A percentile compares a stretch with the other conserved stretches of the same genome.
Conservation (phyloP, 2,329 filamentous ascomycete genomes). For the Cryphonectria carpinicola region DNA sequence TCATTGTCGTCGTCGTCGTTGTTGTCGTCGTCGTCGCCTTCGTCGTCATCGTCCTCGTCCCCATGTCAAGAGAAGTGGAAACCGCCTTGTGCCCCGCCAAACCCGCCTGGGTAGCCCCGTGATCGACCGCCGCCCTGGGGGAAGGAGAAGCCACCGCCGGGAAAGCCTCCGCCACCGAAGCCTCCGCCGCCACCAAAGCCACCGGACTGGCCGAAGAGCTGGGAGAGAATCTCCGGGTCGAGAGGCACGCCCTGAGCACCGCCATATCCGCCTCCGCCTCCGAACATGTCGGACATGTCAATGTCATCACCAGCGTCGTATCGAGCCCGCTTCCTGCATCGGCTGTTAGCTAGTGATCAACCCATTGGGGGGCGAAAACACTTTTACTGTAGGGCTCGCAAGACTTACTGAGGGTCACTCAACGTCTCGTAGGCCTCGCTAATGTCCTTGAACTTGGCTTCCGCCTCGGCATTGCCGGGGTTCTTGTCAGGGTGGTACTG, state of each 20-base stretch:
- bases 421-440: constrained; percentile 96
- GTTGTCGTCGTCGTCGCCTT: constrained; percentile 35
- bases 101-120: constrained; percentile 40
- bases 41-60: constrained; percentile 38
- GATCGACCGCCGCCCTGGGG: constrained; percentile 50
- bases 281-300: constrained; percentile 85
- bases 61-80: constrained; percentile 56
- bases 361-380: too few species aligned
- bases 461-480: constrained; percentile 80
- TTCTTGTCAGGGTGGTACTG: constrained; percentile 98
- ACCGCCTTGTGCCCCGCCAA: constrained; percentile 15
- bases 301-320: constrained; percentile 95
- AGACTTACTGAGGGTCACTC: constrained; percentile 87
- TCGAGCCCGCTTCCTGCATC: constrained; percentile 70
- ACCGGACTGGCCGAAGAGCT: constrained; percentile 76
- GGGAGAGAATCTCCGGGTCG: constrained; percentile 78
- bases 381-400: background rate
- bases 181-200: constrained; percentile 57
- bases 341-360: background rate
- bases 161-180: constrained; percentile 56
- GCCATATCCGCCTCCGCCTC: constrained; percentile 60
- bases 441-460: constrained; percentile 95
- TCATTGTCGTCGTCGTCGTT: constrained; percentile 37
- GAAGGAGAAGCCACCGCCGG: constrained; percentile 58
- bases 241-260: constrained; percentile 61